Base-by-base conservation (phyloP, 1,284 basidiomycete genomes). In the Caloboletus firmus region DNA sequence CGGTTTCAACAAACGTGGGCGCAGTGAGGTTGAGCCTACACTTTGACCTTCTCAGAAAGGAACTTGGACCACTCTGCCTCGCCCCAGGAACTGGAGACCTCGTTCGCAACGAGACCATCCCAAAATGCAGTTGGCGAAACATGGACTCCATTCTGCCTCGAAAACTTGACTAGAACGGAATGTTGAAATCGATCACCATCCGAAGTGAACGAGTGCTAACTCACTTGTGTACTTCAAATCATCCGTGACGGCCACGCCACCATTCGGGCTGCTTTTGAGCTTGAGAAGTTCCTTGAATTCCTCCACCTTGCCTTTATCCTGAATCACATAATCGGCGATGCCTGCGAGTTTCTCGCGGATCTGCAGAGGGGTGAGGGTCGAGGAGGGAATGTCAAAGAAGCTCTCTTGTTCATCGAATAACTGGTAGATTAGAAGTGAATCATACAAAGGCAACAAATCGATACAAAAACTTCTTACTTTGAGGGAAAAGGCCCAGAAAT, bases 141-240 rank as follows among this genome's bases (percentile, higher is more conserved):
- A 63, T 97, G 95, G 49, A 97, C 85, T 6, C 91, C 80, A 61
- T 97, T 97, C 77, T 97, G 95, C 58, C 95, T 80, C 7, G 91
- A 85, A 68, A 90, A 87, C 74, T 96, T 96, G 76, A 94, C 86
- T 89, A 59, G 34, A 52, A 32, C 4, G 22, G 10, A 45, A 30
- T 7, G 26, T 41, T 15, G 31, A 51, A 22, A 46, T 20, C 50
- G 30, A 44, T 40, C n/a, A 24, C 35, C n/a, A 39, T 36, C 22
- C 41, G 51, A 30, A 3, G n/a, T 6, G 4, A 40, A 53, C 45
- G 32, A 35, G 31, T 15, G n/a, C 34, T 52, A 28, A 75, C 81
- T 59, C 66, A 87, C 89, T 80, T 32, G 84, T 91, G 67, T 93
- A 94, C 73, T 95, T 95, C 57, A 95, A 74, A 60, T 93, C 90